Evolutionary conservation across 495 filamentous ascomycete genomes (phyloP).

Genomic region (Hypoxylon fuscum): DNA sequence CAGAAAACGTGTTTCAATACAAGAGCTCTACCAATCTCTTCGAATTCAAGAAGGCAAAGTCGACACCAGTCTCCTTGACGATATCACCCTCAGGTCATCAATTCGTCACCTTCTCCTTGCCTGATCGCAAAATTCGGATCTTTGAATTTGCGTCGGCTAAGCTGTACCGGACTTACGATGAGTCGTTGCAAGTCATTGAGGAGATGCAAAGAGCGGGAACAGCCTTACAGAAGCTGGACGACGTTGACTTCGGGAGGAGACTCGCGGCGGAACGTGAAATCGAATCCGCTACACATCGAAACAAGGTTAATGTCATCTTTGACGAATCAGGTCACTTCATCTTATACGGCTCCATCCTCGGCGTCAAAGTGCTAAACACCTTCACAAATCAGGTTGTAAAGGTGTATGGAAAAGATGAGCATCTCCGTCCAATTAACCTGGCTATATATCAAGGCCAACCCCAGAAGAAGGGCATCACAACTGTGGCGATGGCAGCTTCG

Average conservation of each 20-base stretch:
- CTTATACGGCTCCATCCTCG: slow-evolving; percentile 89
- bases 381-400: slow-evolving; percentile 90
- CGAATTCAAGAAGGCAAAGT: slow-evolving; percentile 96
- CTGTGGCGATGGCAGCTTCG: slow-evolving; percentile 97
- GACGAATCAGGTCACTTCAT: slow-evolving; percentile 97
- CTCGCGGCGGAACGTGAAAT: slow-evolving; percentile 89
- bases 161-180: slow-evolving; percentile 91
- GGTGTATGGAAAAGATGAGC: slow-evolving; percentile 87
- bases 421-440: slow-evolving; percentile 81
- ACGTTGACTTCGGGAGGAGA: slow-evolving; percentile 90
- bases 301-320: slow-evolving; percentile 85
- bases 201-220: slow-evolving; percentile 96
- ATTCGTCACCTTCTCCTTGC: slow-evolving; percentile 91
- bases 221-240: slow-evolving; percentile 77
- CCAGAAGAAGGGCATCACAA: slow-evolving; percentile 87
- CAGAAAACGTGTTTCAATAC: slow-evolving; percentile 86
- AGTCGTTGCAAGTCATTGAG: slow-evolving; percentile 83
- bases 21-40: slow-evolving; percentile 95
- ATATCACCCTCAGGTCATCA: slow-evolving; percentile 85
- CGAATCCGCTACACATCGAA: slow-evolving; percentile 68
- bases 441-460: slow-evolving; percentile 96
- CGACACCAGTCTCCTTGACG: slow-evolving; percentile 81
- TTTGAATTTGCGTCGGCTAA: slow-evolving; percentile 93
- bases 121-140: slow-evolving; percentile 88
- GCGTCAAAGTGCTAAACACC: slow-evolving; percentile 93